phyloP scores from a whole-genome alignment of 2,329 filamentous ascomycete genomes.

The Pseudogymnoascus destructans region DNA sequence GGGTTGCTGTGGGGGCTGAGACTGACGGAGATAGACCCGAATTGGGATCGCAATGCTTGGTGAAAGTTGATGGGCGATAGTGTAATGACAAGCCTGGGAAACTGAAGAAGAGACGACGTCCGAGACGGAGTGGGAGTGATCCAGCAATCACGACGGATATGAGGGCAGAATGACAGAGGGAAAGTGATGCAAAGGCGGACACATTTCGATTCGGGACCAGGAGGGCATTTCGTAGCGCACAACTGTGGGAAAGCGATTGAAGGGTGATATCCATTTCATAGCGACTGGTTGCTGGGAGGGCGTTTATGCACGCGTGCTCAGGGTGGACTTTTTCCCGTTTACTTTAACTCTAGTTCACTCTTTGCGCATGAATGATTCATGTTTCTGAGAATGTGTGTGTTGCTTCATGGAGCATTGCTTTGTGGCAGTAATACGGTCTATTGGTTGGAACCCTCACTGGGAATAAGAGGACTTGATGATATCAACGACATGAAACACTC shows the following conservation, averaged over 20 bases:
- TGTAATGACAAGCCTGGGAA: constrained; percentile 29
- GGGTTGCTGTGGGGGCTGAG: neutral
- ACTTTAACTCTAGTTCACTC: neutral
- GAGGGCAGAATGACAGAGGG: neutral
- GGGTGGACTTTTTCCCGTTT: constrained; percentile 1
- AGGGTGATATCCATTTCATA: constrained; percentile 7
- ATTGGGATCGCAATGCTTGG: constrained; percentile 88
- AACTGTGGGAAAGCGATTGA: constrained; percentile 7
- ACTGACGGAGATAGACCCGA: constrained; percentile 44
- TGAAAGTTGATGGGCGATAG: constrained; percentile 31
- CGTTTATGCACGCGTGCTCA: neutral
- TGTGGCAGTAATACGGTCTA: neutral
- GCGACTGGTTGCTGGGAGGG: constrained; percentile 6
- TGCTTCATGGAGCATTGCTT: neutral
- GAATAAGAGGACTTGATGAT: neutral
- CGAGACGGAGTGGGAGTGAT: neutral
- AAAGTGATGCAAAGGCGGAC: neutral
- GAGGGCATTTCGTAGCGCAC: neutral
- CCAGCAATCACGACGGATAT: neutral
- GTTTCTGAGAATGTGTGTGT: neutral
- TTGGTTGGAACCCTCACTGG: neutral
- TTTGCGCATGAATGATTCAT: neutral
- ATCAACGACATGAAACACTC: neutral
- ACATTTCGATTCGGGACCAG: neutral
- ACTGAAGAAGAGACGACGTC: constrained; percentile 31